Base-by-base conservation (phyloP, 176 grass and related monocot genomes). In the Carex littledalei region DNA sequence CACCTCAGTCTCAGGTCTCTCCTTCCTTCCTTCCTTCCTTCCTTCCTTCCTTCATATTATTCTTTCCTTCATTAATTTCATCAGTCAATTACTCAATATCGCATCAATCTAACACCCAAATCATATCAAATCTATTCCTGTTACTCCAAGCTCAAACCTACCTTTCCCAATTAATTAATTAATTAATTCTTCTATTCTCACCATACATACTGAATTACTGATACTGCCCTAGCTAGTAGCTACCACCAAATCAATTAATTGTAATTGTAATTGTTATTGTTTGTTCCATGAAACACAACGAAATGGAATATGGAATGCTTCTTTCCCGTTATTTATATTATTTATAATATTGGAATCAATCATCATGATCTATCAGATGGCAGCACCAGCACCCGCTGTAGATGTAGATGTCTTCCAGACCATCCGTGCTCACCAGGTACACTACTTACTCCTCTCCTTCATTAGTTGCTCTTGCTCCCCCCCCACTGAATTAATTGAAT, bases 401-500 rank as follows among this genome's bases (percentile, higher is more conserved):
- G 45, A 10, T 49, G 47, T 50, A 50, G 90, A 97, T 63, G 74
- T 85, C 20, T 97, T 94, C 52, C 47, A 50, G 10, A 50, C 47
- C 10, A 50, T 50, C 10, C 47, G 10, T 17, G 89, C 84, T 88
- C 95, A 94, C 79, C 91, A 97, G 95, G 92, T 97, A 43, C 32
- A 41, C 14, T 41, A 39, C 37, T 39, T 6, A 4, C 3, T 18
- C 12, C 39, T 5, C 37, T 22, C 59, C 0, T n/a, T 35, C 1
- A 39, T 39, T 39, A 39, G 4, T 50, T 60, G 0, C 29, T 63
- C 37, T 39, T 39, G 4, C 37, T 39, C 37, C 37, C 37, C 37
- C 1, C 14, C 57, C 10, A 2, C 16, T 3, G 50, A 56, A 16
- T 37, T 67, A 32, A 16, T 84, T 67, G 52, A 45, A 45, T 45